Evolutionary conservation across 2,329 filamentous ascomycete genomes (phyloP).

Genomic region (Aureobasidium sp.): DNA sequence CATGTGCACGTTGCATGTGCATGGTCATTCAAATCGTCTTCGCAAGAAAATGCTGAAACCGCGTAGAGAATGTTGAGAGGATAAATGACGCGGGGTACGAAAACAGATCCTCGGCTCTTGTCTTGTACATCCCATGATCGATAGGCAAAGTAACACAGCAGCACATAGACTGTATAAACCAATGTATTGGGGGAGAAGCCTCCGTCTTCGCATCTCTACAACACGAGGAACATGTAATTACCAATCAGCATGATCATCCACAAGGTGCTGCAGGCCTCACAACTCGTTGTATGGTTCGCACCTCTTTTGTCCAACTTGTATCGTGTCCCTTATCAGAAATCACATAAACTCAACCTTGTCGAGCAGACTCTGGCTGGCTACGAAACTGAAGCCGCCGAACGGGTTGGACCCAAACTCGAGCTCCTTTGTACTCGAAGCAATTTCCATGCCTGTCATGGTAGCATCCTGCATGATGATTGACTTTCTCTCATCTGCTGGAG

Average conservation of each 20-base stretch:
- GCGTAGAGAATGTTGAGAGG: neutral
- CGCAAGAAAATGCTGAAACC: neutral
- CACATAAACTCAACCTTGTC: constrained; percentile 32
- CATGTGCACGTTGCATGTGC: neutral
- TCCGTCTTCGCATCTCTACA: neutral
- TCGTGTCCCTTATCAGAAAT: neutral
- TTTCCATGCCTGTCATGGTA: constrained; percentile 18
- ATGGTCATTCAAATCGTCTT: neutral
- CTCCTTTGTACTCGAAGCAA: neutral
- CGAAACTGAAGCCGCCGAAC: constrained; percentile 49
- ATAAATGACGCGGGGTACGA: neutral
- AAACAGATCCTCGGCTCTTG: neutral
- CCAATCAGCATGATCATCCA: neutral
- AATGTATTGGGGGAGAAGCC: neutral
- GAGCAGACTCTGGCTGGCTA: constrained; percentile 45
- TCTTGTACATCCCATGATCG: neutral
- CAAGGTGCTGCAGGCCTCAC: neutral
- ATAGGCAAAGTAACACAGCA: neutral
- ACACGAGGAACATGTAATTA: neutral
- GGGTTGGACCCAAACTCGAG: constrained; percentile 34
- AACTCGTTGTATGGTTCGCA: neutral
- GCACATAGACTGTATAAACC: neutral
- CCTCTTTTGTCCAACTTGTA: neutral
- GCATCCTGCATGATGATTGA: constrained; percentile 20
- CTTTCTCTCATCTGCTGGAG: constrained; percentile 51